These are phyloP conservation scores for Pulveroboletus sp. DNA, from an alignment of 768 basidiomycete genomes.

Conservation along the genomic window DNA sequence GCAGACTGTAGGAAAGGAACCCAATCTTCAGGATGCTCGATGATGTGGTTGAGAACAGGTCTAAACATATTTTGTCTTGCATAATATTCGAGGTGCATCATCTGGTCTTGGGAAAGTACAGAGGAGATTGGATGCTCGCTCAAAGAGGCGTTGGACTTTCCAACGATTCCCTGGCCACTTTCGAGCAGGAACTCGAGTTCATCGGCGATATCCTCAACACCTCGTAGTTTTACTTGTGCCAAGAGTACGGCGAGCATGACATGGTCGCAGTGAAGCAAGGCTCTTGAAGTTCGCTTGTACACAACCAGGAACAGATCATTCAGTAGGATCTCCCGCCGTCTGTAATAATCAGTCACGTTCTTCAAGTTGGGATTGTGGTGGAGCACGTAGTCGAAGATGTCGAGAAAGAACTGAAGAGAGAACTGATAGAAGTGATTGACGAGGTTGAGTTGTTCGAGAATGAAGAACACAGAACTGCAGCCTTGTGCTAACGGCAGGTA, in stretches of 20 bases:
- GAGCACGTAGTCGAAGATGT: slow-evolving; percentile 94
- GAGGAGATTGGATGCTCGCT: slow-evolving; percentile 36
- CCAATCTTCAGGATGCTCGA: slow-evolving; percentile 66
- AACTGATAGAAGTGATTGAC: slow-evolving; percentile 99
- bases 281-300: slow-evolving; percentile 85
- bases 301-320: slow-evolving; percentile 87
- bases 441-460: slow-evolving; percentile 88
- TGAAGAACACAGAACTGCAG: slow-evolving; percentile 95
- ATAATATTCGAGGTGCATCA: slow-evolving; percentile 61
- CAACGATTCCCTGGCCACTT: slow-evolving; percentile 62
- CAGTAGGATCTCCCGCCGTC: slow-evolving; percentile 73
- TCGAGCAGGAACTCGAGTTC: slow-evolving; percentile 93
- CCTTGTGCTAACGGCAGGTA: slow-evolving; percentile 93
- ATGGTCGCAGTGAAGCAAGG: slow-evolving; percentile 85
- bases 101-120: slow-evolving; percentile 63
- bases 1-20: slow-evolving; percentile 59
- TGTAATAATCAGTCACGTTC: slow-evolving; percentile 65
- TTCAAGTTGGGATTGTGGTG: slow-evolving; percentile 88
- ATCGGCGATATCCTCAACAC: slow-evolving; percentile 71
- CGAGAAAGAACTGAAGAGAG: slow-evolving; percentile 95
- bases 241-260: slow-evolving; percentile 87
- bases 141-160: slow-evolving; percentile 30
- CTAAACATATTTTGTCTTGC: slow-evolving; percentile 74
- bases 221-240: slow-evolving; percentile 82
- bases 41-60: slow-evolving; percentile 60